Evolutionary conservation across 805 yeast genomes (phyloP), one percentile per base, ranked within the genome.

Genomic region (Candida sithepensis): DNA sequence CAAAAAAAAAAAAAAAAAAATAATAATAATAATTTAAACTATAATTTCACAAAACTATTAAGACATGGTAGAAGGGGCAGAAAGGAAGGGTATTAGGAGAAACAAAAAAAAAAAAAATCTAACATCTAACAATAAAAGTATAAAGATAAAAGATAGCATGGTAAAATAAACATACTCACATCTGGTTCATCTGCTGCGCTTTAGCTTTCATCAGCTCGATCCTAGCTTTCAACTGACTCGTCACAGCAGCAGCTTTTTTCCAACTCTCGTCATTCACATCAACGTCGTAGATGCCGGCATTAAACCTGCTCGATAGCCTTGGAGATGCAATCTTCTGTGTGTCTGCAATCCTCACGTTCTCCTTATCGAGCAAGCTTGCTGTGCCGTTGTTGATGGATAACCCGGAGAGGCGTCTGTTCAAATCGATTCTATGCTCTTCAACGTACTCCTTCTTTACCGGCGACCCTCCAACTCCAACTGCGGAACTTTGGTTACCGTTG

Each of bases 221-320:
- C 57, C 97, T 71, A 0, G 90, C 95, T 63, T 85, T 87, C 59
- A 90, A 76, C 64, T 86, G 92, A 3, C 82, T 78, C 0, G 97
- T 90, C 12, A 89, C 95, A 56, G 87, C 96, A 0, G 94, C 91
- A 0, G 97, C 96, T 42, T 92, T 78, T 55, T 77, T 80, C 97
- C 97, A 90, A 55, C 86, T 82, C 49, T 84, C 90, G 49, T 79
- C 86, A 41, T 74, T 73, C 38, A 68, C 66, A 48, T 72, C 79
- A 28, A 67, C 56, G 39, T 67, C 75, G 42, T 61, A 61, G 3
- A 64, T 44, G 2, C 60, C 61, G 2, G 60, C 51, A 16, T 56
- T 49, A 52, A 50, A 52, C 39, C 48, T 52, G 47, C 51, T 49
- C 5, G 43, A 26, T 13, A 21, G 13, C 20, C 23, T 14, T 21